These are phyloP conservation scores for Tylopilus sp. DNA, from an alignment of 1,284 basidiomycete species.

Conservation along the genomic window DNA sequence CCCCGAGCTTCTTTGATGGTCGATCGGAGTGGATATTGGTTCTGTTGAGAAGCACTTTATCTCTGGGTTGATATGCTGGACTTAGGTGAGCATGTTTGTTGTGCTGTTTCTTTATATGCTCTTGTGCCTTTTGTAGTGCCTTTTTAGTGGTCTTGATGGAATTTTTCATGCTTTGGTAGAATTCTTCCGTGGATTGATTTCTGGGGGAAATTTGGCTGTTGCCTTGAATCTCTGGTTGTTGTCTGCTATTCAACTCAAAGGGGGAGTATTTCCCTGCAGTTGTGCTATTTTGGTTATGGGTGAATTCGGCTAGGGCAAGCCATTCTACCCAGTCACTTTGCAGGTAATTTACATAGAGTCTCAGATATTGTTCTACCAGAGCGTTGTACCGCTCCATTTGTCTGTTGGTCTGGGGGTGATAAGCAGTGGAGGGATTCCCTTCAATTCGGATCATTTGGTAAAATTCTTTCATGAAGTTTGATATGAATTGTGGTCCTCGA, in stretches of 20 bases:
- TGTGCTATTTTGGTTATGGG: background rate
- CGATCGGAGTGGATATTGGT: background rate
- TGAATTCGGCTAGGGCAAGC: background rate
- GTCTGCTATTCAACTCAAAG: background rate
- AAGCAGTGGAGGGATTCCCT: background rate
- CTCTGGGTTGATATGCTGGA: background rate
- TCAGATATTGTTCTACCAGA: background rate
- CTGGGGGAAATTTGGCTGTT: background rate
- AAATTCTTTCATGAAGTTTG: background rate
- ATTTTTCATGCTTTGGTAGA: background rate
- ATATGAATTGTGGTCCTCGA: background rate
- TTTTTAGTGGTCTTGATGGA: background rate
- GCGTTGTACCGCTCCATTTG: background rate
- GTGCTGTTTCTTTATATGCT: no score
- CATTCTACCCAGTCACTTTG: background rate
- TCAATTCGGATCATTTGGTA: background rate
- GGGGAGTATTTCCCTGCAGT: background rate
- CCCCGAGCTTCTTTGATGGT: background rate
- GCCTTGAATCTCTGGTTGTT: background rate
- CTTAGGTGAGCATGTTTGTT: no score
- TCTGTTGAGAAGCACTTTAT: background rate
- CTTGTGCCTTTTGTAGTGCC: no score
- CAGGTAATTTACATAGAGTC: background rate
- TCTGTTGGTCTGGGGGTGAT: background rate
- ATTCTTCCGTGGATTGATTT: background rate